These are phyloP conservation scores for Selaginella tamariscina DNA, from an alignment of 75 land plant genomes.

Conservation along the genomic window DNA sequence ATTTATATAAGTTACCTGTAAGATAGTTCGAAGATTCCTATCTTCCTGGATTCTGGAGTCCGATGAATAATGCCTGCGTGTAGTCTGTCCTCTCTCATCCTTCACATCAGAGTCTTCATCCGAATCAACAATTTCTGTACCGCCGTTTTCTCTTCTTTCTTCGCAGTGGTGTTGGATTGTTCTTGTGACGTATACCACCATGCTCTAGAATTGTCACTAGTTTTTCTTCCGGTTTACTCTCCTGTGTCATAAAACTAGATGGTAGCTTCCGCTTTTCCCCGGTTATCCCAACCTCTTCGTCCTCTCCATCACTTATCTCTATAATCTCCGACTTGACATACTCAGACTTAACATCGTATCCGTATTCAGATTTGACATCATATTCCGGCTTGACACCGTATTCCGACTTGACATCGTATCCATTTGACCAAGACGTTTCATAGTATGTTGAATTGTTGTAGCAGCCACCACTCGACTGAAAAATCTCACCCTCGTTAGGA, in stretches of 20 bases:
- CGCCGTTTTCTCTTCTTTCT: not conserved
- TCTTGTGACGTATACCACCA: not conserved
- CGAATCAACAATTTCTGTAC: not conserved
- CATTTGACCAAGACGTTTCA: not conserved
- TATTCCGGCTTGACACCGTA: too few relatives aligned
- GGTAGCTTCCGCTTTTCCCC: not conserved
- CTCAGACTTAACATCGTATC: too few relatives aligned
- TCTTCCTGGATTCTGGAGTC: constrained; percentile 15
- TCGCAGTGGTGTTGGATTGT: not conserved
- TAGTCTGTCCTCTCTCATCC: not conserved
- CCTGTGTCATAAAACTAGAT: not conserved
- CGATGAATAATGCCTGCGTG: constrained; percentile 9
- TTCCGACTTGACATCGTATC: not conserved
- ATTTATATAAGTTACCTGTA: not conserved
- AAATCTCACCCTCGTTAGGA: not conserved
- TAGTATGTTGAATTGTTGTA: not conserved
- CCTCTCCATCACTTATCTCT: not conserved
- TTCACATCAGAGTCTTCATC: not conserved
- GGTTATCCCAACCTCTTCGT: not conserved
- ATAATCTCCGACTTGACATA: not conserved
- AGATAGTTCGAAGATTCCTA: constrained; percentile 4
- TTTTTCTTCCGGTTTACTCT: too few relatives aligned
- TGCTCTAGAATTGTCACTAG: not conserved
- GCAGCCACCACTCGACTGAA: not conserved
- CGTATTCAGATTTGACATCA: too few relatives aligned